Conservation (phyloP, 371 early-diverging fungal genomes). For the Mucor circinelloides region DNA sequence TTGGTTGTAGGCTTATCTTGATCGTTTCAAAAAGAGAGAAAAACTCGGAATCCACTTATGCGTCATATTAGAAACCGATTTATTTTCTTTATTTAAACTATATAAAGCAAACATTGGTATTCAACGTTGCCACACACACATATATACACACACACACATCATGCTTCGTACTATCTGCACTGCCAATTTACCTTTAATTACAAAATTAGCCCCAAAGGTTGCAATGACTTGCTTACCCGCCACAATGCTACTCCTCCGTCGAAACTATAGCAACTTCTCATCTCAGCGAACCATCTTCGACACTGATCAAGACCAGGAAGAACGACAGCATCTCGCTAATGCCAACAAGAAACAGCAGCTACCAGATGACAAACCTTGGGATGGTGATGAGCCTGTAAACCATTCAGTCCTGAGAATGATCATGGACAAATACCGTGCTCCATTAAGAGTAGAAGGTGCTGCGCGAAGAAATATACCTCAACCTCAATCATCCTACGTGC, state of each 20-base stretch:
- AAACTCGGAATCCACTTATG: not conserved
- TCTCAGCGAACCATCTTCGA: not conserved
- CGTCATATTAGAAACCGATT: not conserved
- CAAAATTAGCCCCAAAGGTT: not conserved
- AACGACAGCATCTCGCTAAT: not conserved
- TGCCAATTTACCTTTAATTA: not conserved
- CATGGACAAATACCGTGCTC: conserved; percentile 34
- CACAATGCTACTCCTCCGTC: not conserved
- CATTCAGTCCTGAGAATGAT: conserved; percentile 39
- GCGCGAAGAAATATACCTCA: conserved; percentile 32
- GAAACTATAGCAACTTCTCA: not conserved
- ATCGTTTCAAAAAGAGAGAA: not conserved
- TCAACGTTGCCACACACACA: not conserved
- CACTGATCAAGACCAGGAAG: not conserved
- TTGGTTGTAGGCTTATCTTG: not conserved
- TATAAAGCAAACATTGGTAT: not conserved
- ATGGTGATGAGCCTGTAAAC: conserved; percentile 32
- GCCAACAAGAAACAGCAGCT: conserved; percentile 13
- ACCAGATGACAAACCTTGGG: conserved; percentile 33
- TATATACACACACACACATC: not conserved
- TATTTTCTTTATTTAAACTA: not conserved
- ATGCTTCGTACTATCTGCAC: conserved; percentile 5
- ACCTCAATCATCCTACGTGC: conserved; percentile 18
- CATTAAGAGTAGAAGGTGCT: conserved; percentile 39
- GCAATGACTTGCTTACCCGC: not conserved